Conservation (phyloP, 2,329 filamentous ascomycete species). For the Xylaria sp. region DNA sequence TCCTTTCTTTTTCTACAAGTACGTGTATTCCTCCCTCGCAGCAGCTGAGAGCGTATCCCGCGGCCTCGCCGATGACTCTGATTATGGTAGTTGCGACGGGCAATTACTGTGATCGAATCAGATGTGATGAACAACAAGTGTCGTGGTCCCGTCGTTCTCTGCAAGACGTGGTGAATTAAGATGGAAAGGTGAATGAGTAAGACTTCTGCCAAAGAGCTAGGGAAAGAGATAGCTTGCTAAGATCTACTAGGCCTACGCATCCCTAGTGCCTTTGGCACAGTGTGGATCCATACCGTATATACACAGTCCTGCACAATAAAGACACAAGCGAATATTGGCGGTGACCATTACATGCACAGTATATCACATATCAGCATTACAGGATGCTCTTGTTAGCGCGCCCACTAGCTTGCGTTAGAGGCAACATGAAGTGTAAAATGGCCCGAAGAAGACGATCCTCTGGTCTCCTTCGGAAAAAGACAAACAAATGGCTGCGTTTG, state of each 20-base stretch:
- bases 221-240: slow-evolving; percentile 21
- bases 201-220: slow-evolving; percentile 29
- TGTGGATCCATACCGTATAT: not conserved
- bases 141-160: slow-evolving; percentile 17
- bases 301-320: too few species aligned
- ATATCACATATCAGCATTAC: not conserved
- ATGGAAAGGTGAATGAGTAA: slow-evolving; percentile 30
- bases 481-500: not conserved
- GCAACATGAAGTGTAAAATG: not conserved
- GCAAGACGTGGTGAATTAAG: slow-evolving; percentile 32
- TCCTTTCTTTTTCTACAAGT: slow-evolving; percentile 27
- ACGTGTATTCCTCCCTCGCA: slow-evolving; percentile 25
- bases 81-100: slow-evolving; percentile 29
- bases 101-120: not conserved
- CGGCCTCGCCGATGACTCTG: slow-evolving; percentile 2
- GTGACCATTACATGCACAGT: too few species aligned
- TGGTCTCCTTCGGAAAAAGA: not conserved
- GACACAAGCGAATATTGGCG: too few species aligned
- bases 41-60: slow-evolving; percentile 16
- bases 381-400: not conserved
- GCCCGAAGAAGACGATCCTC: slow-evolving; percentile 8
- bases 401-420: not conserved
- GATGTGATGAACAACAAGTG: slow-evolving; percentile 1
- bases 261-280: not conserved
- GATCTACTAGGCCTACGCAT: slow-evolving; percentile 1